Evolutionary conservation across 371 early-diverging fungal species (phyloP), one percentile per base, ranked within the genome.

Genomic region (Mucor mucedo): DNA sequence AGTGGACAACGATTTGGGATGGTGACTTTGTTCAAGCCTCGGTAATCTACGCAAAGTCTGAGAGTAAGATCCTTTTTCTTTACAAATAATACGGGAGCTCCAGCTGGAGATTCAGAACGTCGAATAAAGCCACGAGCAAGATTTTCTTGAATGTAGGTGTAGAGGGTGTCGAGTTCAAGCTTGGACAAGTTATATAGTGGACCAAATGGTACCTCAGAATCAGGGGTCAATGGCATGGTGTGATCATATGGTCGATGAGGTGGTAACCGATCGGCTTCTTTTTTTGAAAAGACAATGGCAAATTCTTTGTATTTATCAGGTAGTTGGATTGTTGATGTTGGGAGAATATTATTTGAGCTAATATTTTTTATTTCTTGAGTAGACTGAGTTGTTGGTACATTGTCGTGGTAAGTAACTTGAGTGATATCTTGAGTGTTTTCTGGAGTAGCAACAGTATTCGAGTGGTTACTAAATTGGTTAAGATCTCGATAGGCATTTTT

Each of bases 71-170:
- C 79, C 16, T 81, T 73, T 58, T 89, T 87, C 30, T 74, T 73
- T 2, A 81, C 84, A 67, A 85, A 84, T 5, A 84, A 66, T 3
- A 81, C 63, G 0, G 85, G 86, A 8, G 83, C 75, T 2, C 78
- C 85, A 48, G 69, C 67, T 6, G 84, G 81, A 4, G 83, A 82
- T 16, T 53, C 61, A 1, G 80, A 80, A 0, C 69, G 73, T 10
- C 59, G 41, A 16, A 84, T 84, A 45, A 73, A 81, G 1, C 54
- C n/a, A n/a, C n/a, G n/a, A n/a, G n/a, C n/a, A n/a, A n/a, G n/a
- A n/a, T n/a, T n/a, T n/a, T n/a, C n/a, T 39, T 35, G 39, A 21
- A 58, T n/a, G 21, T 58, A 58, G 11, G 32, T 10, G 11, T 58
- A 32, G n/a, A 57, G n/a, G 2, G 28, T 32, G 3, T 57, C 11